Evolutionary conservation across 805 yeast genomes (phyloP).

Genomic region (Brettanomyces bruxellensis): DNA sequence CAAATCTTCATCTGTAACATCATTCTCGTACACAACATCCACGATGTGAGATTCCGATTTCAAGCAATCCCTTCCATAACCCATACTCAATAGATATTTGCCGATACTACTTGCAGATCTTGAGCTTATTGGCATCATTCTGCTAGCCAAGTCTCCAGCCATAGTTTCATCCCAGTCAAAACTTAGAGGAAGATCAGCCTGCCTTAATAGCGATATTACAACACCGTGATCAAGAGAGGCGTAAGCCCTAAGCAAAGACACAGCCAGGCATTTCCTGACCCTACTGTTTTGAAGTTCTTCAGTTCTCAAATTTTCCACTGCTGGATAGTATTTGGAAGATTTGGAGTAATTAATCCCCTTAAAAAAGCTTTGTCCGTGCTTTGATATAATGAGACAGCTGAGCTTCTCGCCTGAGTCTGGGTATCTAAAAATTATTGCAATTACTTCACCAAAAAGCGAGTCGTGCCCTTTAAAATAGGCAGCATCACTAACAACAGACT

Average conservation of each 20-base stretch:
- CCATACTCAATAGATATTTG: slow-evolving; percentile 45
- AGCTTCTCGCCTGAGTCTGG: slow-evolving; percentile 29
- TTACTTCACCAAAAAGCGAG: slow-evolving; percentile 33
- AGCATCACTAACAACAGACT: slow-evolving; percentile 33
- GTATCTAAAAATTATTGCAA: slow-evolving; percentile 44
- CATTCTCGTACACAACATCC: slow-evolving; percentile 61
- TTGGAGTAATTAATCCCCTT: slow-evolving; percentile 47
- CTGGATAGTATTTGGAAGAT: slow-evolving; percentile 67
- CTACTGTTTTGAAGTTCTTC: slow-evolving; percentile 41
- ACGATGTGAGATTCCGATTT: slow-evolving; percentile 39
- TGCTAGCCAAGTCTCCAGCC: slow-evolving; percentile 73
- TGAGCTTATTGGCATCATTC: slow-evolving; percentile 46
- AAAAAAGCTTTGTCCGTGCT: slow-evolving; percentile 57
- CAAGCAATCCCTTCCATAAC: slow-evolving; percentile 33
- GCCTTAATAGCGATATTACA: slow-evolving; percentile 8
- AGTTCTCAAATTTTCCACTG: slow-evolving; percentile 55
- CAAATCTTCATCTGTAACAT: slow-evolving; percentile 9
- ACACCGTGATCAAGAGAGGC: slow-evolving; percentile 38
- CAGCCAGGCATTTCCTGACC: slow-evolving; percentile 69
- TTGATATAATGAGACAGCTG: slow-evolving; percentile 48
- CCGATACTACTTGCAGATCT: slow-evolving; percentile 54
- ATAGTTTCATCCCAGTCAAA: slow-evolving; percentile 68
- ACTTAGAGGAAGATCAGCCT: slow-evolving; percentile 12
- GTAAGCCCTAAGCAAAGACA: slow-evolving; percentile 59
- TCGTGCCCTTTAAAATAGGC: slow-evolving; percentile 49